phyloP scores from a whole-genome alignment of 345 rosid species.

The Eucalyptus decipiens region DNA sequence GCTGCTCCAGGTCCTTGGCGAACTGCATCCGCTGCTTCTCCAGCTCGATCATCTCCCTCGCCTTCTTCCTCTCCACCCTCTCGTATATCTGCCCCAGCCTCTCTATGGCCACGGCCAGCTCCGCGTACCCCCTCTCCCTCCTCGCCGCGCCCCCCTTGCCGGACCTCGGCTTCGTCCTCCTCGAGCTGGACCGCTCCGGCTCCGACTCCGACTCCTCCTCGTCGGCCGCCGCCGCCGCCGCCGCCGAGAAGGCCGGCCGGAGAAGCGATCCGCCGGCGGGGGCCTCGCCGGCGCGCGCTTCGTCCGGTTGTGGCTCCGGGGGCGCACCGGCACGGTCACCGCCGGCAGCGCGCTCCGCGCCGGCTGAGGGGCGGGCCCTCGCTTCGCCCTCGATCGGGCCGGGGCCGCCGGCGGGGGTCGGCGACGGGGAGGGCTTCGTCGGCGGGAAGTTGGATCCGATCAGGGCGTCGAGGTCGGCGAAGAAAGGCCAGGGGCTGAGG shows the following conservation, averaged over 20 bases:
- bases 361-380: neutral
- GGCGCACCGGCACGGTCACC: conserved; percentile 3
- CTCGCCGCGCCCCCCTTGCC: neutral
- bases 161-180: neutral
- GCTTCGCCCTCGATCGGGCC: neutral
- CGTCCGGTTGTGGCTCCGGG: neutral
- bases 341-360: neutral
- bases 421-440: neutral
- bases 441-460: conserved; percentile 23
- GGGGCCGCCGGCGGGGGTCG: neutral
- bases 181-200: neutral
- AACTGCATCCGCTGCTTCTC: conserved; percentile 47
- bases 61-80: conserved; percentile 32
- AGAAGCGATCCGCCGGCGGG: neutral
- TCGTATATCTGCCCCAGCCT: conserved; percentile 31
- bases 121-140: conserved; percentile 9
- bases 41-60: conserved; percentile 39
- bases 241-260: neutral
- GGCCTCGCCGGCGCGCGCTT: neutral
- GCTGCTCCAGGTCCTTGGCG: conserved; percentile 38
- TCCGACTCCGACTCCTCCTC: conserved; percentile 9
- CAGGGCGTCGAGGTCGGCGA: conserved; percentile 12
- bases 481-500: conserved; percentile 30
- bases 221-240: neutral
- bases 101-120: conserved; percentile 30